A percentile compares a stretch with the other conserved stretches of the same genome.
Conservation (phyloP, 2,329 filamentous ascomycete genomes). For the Botryotinia narcissicola region DNA sequence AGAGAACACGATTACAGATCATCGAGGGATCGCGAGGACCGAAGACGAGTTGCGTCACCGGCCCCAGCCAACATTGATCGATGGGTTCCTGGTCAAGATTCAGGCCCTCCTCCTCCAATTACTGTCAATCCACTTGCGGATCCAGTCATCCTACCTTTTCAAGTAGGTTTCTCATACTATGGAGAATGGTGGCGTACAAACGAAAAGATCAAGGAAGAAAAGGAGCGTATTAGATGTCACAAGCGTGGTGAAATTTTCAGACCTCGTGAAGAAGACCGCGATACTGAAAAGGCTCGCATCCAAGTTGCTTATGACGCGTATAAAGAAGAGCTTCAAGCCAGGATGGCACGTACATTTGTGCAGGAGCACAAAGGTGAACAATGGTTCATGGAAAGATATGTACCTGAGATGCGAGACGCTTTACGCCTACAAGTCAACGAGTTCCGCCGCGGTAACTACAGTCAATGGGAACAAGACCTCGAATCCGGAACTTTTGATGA, state of each 20-base stretch:
- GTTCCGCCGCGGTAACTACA: constrained; percentile 74
- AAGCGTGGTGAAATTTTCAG: constrained; percentile 64
- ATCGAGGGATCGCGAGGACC: constrained; percentile 55
- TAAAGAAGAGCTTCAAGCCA: constrained; percentile 66
- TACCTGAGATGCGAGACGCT: constrained; percentile 73
- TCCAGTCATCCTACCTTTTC: constrained; percentile 69
- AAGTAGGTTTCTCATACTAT: constrained; percentile 83
- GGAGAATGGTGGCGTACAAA: constrained; percentile 85
- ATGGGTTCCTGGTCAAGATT: constrained; percentile 75
- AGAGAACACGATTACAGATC: constrained; percentile 63
- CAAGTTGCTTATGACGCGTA: constrained; percentile 67
- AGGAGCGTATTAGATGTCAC: constrained; percentile 67
- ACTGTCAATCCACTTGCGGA: constrained; percentile 67
- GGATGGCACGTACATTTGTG: constrained; percentile 88
- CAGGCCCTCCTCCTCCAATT: constrained; percentile 45
- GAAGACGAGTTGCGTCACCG: constrained; percentile 56
- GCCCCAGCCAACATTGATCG: constrained; percentile 72
- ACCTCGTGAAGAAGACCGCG: constrained; percentile 70
- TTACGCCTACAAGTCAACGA: constrained; percentile 75
- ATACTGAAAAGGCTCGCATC: constrained; percentile 75
- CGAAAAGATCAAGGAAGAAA: constrained; percentile 79
- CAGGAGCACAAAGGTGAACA: constrained; percentile 91
- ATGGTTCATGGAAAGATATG: constrained; percentile 96
- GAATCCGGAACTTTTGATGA: constrained; percentile 86
- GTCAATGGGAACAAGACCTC: constrained; percentile 85